phyloP scores from a whole-genome alignment of 176 grass and related monocot species.

The Stipa capillata region DNA sequence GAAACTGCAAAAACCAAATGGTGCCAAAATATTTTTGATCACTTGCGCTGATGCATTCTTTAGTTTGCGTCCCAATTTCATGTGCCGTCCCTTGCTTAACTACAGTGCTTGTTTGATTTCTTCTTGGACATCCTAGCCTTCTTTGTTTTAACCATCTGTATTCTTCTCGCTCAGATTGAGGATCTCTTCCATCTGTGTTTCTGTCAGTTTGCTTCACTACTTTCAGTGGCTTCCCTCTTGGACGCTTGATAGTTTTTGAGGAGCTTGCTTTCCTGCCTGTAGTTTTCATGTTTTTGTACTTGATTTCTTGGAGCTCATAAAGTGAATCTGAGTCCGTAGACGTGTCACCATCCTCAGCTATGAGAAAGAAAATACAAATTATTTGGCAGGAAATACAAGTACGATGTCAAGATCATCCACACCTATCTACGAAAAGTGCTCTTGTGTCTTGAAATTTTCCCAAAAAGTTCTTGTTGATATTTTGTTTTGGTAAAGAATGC shows the following conservation, averaged over 20 bases:
- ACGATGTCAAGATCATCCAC: too few relatives aligned
- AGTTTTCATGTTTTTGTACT: neutral
- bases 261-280: neutral
- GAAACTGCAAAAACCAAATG: neutral
- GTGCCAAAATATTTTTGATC: neutral
- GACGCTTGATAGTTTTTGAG: neutral
- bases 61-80: neutral
- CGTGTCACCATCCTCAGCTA: neutral
- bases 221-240: neutral
- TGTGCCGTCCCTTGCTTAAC: neutral
- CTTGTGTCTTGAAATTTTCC: too few relatives aligned
- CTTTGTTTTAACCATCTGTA: neutral
- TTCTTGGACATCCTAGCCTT: neutral
- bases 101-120: neutral
- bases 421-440: too few relatives aligned
- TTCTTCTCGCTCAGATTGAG: neutral
- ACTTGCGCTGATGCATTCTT: neutral
- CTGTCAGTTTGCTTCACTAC: neutral
- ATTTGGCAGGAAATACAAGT: too few relatives aligned
- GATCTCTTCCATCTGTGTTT: neutral
- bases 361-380: neutral
- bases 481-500: too few relatives aligned
- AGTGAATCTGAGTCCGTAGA: neutral
- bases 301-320: neutral
- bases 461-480: too few relatives aligned